Base-by-base conservation (phyloP, 768 basidiomycete genomes). In the Albatrellus ellisii region DNA sequence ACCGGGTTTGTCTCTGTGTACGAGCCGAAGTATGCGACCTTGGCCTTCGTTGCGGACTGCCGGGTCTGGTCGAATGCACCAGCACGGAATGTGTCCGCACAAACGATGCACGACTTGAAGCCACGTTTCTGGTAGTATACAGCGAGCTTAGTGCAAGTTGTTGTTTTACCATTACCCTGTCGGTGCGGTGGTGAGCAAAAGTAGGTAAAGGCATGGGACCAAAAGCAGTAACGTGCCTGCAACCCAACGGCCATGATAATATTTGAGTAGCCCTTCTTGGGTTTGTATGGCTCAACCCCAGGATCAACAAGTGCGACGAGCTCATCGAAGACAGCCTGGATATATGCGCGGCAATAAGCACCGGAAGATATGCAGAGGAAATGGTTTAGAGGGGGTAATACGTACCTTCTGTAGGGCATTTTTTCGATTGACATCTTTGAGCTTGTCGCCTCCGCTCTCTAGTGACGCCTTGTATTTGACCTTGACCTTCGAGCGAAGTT, bases 1-100 rank as follows among this genome's bases (percentile, higher is more conserved):
- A 98, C 95, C 2, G 95, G 95, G 59, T 99, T 92, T 14, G 91
- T 97, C 62, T 99, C 95, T 28, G 95, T 99, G 63, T 99, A 98
- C 40, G 87, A 91, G 17, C 95, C 95, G 63, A 91, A 99, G 72
- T 95, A 99, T 2, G 95, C 91, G 11, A 99, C 89, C 59, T 97
- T 98, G 28, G 95, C 95, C 61, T 95, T 94, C 11, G 91, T 95
- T 15, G 95, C 94, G 38, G 94, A 97, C 65, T 99, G 95, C 56
- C 95, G 81, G 9, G 95, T 89, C 60, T 99, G 95, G 62, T 99
- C 95, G 62, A 99, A 99, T 27, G 95, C 95, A 39, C 95, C 95
- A 3, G 95, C 95, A 64, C 95, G 86, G 69, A 99, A 99, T 0
- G 95, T 99, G 61, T 99, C 95, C 17, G 95, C 95, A 55, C 95